phyloP scores from a whole-genome alignment of 345 rosid genomes.

The Balakata baccata region DNA sequence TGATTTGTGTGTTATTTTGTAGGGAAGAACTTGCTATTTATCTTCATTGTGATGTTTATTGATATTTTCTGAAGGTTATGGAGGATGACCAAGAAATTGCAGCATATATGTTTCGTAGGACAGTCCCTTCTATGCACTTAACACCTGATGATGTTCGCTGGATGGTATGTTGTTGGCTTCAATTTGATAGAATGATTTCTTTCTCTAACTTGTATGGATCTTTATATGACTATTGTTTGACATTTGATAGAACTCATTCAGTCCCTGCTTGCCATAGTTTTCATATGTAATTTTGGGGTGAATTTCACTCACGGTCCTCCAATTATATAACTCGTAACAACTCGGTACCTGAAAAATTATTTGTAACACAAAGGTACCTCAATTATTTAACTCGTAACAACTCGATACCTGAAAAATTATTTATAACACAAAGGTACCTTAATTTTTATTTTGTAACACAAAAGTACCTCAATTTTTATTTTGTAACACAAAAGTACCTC shows the following conservation, averaged over 20 bases:
- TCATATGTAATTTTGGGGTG: too few relatives aligned
- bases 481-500: too few relatives aligned
- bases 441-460: too few relatives aligned
- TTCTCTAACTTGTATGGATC: not conserved
- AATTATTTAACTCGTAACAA: too few relatives aligned
- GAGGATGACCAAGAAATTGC: conserved; percentile 90
- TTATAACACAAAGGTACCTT: too few relatives aligned
- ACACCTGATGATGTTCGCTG: conserved; percentile 92
- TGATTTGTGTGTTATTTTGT: conserved; percentile 9
- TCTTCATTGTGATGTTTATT: conserved; percentile 17
- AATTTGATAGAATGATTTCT: conserved; percentile 4
- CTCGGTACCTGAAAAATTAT: too few relatives aligned
- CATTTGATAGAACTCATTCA: not conserved
- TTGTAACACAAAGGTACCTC: too few relatives aligned
- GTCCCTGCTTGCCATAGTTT: not conserved
- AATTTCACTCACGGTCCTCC: too few relatives aligned
- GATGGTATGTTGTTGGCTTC: conserved; percentile 61
- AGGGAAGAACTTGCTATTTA: not conserved
- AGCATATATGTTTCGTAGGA: conserved; percentile 93
- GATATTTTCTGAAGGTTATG: conserved; percentile 58
- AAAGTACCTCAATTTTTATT: too few relatives aligned
- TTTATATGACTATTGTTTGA: not conserved
- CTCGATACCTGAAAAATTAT: too few relatives aligned
- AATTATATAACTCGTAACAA: too few relatives aligned
- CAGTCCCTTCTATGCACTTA: conserved; percentile 80